Conservation (phyloP, 2,329 filamentous ascomycete species). For the Furcasterigmium sp. region DNA sequence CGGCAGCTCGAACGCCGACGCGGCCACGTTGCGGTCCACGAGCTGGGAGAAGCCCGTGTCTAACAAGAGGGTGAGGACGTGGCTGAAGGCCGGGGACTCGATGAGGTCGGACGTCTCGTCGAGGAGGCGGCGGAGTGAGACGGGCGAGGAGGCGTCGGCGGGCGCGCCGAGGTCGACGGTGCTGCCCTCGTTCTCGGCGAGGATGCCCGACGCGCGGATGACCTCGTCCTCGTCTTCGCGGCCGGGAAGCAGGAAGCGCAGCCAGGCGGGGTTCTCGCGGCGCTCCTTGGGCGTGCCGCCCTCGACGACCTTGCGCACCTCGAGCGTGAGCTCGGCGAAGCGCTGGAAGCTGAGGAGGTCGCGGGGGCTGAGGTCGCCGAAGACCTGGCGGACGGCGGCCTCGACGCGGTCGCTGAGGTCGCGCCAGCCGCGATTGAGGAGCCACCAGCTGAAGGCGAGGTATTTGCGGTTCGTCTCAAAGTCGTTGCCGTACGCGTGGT, state of each 20-base stretch:
- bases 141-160: conserved; percentile 32
- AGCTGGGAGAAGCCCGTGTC: conserved; percentile 83
- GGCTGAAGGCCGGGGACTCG: conserved; percentile 85
- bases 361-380: conserved; percentile 81
- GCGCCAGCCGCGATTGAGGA: conserved; percentile 85
- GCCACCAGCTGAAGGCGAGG: conserved; percentile 96
- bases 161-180: conserved; percentile 26
- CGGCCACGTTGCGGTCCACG: conserved; percentile 74
- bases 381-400: conserved; percentile 81
- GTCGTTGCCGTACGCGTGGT: conserved; percentile 83
- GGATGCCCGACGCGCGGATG: conserved; percentile 78
- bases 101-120: conserved; percentile 96
- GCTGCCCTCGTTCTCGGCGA: conserved; percentile 37
- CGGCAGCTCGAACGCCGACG: conserved; percentile 68
- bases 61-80: conserved; percentile 80
- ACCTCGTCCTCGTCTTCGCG: conserved; percentile 75
- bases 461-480: conserved; percentile 96
- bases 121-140: conserved; percentile 72
- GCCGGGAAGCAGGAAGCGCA: conserved; percentile 77
- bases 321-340: conserved; percentile 73
- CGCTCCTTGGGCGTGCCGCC: conserved; percentile 43
- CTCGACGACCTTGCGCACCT: conserved; percentile 82
- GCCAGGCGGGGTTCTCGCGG: conserved; percentile 56
- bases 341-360: conserved; percentile 80
- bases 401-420: conserved; percentile 78